phyloP scores from a whole-genome alignment of 2,329 filamentous ascomycete species.

The Metarhizium brunneum region DNA sequence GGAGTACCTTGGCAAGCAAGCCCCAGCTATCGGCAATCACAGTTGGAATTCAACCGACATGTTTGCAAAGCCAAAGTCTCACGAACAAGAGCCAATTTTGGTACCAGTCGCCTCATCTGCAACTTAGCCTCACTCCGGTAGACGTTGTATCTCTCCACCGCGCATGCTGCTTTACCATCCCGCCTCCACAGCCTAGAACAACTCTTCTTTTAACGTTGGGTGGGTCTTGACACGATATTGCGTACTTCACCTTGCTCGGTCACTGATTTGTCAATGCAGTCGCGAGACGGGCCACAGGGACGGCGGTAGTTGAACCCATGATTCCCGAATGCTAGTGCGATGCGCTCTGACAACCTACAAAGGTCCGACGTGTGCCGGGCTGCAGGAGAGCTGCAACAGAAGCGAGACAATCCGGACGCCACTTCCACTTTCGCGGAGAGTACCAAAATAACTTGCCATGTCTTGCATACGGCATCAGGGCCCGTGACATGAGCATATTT shows the following conservation, averaged over 20 bases:
- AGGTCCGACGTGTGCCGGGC: not conserved
- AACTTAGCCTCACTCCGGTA: not conserved
- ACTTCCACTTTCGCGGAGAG: not conserved
- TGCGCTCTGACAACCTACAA: not conserved
- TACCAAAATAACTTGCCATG: not conserved
- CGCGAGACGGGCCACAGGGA: no score
- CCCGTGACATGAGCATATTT: not conserved
- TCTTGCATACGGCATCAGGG: no score
- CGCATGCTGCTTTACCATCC: not conserved
- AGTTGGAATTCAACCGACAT: no score
- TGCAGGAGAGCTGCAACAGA: no score
- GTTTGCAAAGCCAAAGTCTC: no score
- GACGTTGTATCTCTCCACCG: not conserved
- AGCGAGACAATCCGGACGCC: not conserved
- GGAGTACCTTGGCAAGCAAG: no score
- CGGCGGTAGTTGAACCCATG: no score
- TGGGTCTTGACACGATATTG: not conserved
- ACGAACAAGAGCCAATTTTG: not conserved
- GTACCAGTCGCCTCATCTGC: not conserved
- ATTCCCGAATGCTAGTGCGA: no score
- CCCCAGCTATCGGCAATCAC: no score
- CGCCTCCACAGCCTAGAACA: not conserved
- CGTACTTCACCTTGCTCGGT: not conserved
- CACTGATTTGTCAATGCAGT: no score
- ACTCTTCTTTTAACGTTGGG: not conserved